A percentile compares a stretch with the other conserved stretches of the same genome.
Evolutionary conservation across 768 basidiomycete species (phyloP).

Genomic region (Russula ochroleuca): DNA sequence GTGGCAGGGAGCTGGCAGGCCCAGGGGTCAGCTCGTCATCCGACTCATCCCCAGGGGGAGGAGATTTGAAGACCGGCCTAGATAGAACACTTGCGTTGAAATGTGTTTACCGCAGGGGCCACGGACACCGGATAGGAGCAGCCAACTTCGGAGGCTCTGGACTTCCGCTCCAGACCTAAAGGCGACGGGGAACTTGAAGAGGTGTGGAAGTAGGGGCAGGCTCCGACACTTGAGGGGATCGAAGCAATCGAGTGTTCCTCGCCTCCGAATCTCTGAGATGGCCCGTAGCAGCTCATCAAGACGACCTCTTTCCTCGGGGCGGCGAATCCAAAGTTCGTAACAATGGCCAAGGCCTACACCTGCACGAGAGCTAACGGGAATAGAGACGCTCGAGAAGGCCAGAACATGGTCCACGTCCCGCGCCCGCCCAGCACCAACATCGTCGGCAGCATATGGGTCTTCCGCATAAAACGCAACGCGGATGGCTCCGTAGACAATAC

Average conservation of each 20-base stretch:
- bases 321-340: conserved; percentile 67
- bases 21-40: conserved; percentile 44
- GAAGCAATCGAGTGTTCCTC: conserved; percentile 31
- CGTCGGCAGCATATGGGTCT: too few species aligned
- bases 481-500: too few species aligned
- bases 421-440: too few species aligned
- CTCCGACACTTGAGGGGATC: conserved; percentile 27
- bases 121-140: conserved; percentile 29
- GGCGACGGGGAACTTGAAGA: conserved; percentile 3
- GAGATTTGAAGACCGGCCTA: conserved; percentile 57
- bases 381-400: not conserved
- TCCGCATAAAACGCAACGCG: too few species aligned
- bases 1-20: conserved; percentile 25
- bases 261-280: conserved; percentile 41
- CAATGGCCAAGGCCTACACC: conserved; percentile 63
- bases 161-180: conserved; percentile 6
- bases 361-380: conserved; percentile 64
- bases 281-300: conserved; percentile 65
- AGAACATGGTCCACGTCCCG: too few species aligned
- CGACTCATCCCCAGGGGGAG: conserved; percentile 47
- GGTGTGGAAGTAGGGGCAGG: conserved; percentile 27
- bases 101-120: conserved; percentile 27
- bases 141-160: conserved; percentile 19
- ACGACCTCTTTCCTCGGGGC: conserved; percentile 60
- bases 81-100: conserved; percentile 28